Evolutionary conservation across 352 stramenopile genomes (phyloP), one percentile per base, ranked within the genome.

Genomic region (Phytopythium cucurbitacearum): DNA sequence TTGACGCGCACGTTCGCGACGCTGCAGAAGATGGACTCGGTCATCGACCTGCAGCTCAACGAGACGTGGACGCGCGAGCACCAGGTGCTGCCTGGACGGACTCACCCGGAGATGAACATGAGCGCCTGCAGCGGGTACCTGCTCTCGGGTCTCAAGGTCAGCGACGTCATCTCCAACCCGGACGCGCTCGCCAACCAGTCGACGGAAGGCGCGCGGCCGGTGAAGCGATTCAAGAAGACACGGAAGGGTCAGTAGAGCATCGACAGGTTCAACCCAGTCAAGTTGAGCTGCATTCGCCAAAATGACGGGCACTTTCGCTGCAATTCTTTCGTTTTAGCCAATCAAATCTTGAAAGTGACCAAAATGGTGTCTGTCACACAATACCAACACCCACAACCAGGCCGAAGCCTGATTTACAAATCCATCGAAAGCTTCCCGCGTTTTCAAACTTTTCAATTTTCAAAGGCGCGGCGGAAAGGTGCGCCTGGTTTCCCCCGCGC

Each of bases 61-160:
- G 93, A 98, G 63, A 98, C 91, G 10, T 99, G 93, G 92, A 97
- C 94, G 48, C 87, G 96, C 36, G 93, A 98, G 66, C 96, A 98
- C 71, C 94, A 99, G 70, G 86, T 94, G 12, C 53, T 98, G 15
- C 90, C 91, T 5, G 90, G 91, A 12, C 80, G 94, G 11, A 99
- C 94, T 34, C 96, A 98, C 73, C 96, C 96, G 0, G 87, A 93
- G 55, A 99, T 98, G 96, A 97, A 82, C 59, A 99, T 99, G 91
- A 97, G 84, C 62, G 94, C 96, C 48, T 97, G 89, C 70, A 97
- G 94, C 44, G 94, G 96, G 12, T 99, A 97, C 62, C 69, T 99
- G 35, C 70, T 99, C 13, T 97, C 87, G 5, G 95, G 94, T 4
- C 92, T 96, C 47, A 98, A 98, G 69, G 81, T 98, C 40, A 54